Evolutionary conservation across 108 stramenopile species (phyloP).

Genomic region (Cyclotella choctawhatcheeana): DNA sequence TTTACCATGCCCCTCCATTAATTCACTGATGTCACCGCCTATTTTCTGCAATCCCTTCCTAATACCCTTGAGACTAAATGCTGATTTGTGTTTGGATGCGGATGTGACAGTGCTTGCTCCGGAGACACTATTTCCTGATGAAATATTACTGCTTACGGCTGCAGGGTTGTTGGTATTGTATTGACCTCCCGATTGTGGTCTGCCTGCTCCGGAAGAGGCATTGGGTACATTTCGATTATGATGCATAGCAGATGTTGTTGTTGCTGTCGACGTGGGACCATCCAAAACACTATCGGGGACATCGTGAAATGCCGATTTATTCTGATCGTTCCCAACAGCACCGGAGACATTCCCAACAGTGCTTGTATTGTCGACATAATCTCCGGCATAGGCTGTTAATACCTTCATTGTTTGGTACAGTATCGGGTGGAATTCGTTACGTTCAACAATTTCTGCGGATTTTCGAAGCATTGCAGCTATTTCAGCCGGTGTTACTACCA

Average conservation of each 20-base stretch:
- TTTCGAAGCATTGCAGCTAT: constrained; percentile 70
- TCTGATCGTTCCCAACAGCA: constrained; percentile 7
- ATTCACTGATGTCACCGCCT: constrained; percentile 6
- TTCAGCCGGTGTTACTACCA: constrained; percentile 18
- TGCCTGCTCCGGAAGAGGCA: not conserved
- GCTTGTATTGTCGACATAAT: constrained; percentile 35
- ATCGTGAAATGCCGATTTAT: constrained; percentile 34
- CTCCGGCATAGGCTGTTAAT: constrained; percentile 47
- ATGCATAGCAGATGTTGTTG: not conserved
- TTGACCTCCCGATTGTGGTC: constrained; percentile 21
- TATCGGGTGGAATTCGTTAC: constrained; percentile 62
- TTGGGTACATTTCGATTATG: not conserved
- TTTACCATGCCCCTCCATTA: not conserved
- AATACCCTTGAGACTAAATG: constrained; percentile 46
- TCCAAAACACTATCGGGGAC: constrained; percentile 41
- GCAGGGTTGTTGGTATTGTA: constrained; percentile 1
- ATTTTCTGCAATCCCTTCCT: constrained; percentile 50
- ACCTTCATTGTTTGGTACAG: constrained; percentile 61
- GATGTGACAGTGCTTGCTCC: not conserved
- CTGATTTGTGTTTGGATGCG: constrained; percentile 4
- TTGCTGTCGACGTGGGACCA: not conserved
- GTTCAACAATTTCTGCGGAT: constrained; percentile 69
- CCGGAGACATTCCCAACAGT: not conserved
- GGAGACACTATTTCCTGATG: not conserved
- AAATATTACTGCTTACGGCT: not conserved